A percentile compares a stretch with the other conserved stretches of the same genome.
Evolutionary conservation across 1,139 yeast species (phyloP).

Genomic region (Candida glucosophila): DNA sequence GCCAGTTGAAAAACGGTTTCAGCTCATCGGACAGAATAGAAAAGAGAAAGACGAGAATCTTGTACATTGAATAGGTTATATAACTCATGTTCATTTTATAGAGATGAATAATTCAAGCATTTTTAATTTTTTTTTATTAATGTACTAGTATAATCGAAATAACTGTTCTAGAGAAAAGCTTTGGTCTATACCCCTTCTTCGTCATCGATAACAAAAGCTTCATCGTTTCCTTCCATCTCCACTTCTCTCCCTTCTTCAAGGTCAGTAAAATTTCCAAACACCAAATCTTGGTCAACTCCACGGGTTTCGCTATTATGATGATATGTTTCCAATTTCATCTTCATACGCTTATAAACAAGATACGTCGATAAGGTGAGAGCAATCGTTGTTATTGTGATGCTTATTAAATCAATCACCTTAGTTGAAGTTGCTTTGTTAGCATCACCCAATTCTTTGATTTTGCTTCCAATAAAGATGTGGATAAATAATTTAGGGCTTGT

Average conservation of each 20-base stretch:
- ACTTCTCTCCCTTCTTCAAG: slow-evolving; percentile 20
- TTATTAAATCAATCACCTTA: slow-evolving; percentile 51
- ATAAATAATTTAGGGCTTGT: slow-evolving; percentile 77
- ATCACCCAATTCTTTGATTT: slow-evolving; percentile 64
- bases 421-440: slow-evolving; percentile 40
- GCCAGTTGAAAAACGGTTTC: slow-evolving; percentile 17
- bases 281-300: slow-evolving; percentile 19
- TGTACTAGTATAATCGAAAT: neutral
- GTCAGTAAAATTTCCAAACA: slow-evolving; percentile 36
- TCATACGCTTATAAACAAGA: slow-evolving; percentile 59
- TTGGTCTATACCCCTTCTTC: slow-evolving; percentile 11
- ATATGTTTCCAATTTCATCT: slow-evolving; percentile 26
- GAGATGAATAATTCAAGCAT: neutral
- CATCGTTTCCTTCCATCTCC: slow-evolving; percentile 25
- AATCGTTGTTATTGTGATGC: slow-evolving; percentile 49
- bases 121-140: neutral
- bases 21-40: slow-evolving; percentile 29
- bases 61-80: slow-evolving; percentile 21
- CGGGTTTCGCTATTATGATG: slow-evolving; percentile 9
- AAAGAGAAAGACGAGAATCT: slow-evolving; percentile 35
- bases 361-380: slow-evolving; percentile 62
- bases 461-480: slow-evolving; percentile 73
- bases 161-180: no score
- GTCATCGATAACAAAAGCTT: slow-evolving; percentile 29
- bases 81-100: neutral